phyloP scores from a whole-genome alignment of 2,329 filamentous ascomycete genomes.

The Pseudogymnoascus sp. region DNA sequence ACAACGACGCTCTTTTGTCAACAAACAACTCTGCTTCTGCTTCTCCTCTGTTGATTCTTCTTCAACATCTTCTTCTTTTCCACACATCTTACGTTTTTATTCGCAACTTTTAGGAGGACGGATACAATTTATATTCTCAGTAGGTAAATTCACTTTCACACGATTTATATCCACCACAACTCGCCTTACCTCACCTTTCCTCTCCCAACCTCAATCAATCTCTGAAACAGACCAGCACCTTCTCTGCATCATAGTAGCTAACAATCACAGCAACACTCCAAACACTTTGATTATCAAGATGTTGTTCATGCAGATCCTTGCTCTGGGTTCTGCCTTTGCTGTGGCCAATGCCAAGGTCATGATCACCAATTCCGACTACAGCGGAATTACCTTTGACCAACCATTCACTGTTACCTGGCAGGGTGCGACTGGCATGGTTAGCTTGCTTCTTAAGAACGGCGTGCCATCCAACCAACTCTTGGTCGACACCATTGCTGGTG shows the following conservation, averaged over 20 bases:
- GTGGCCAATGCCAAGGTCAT: conserved; percentile 17
- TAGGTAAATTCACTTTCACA: background rate
- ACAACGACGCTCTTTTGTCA: background rate
- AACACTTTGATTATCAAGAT: conserved; percentile 19
- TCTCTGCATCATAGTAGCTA: background rate
- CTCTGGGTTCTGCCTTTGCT: conserved; percentile 18
- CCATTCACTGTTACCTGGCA: conserved; percentile 23
- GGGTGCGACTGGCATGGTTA: conserved; percentile 21
- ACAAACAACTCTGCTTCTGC: background rate
- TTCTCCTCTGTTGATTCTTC: background rate
- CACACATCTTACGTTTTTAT: background rate
- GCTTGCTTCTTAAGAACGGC: conserved; percentile 23
- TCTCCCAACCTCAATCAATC: background rate
- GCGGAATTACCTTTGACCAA: conserved; percentile 17
- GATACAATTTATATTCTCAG: conserved; percentile 5
- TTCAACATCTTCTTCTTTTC: conserved; percentile 7
- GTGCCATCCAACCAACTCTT: conserved; percentile 16
- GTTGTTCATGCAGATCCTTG: conserved; percentile 23
- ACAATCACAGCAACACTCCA: background rate
- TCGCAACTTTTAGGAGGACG: conserved; percentile 1
- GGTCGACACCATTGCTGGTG: conserved; percentile 23
- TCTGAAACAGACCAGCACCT: background rate
- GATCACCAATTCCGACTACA: conserved; percentile 23
- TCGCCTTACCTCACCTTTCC: background rate
- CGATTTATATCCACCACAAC: background rate